Evolutionary conservation across 2,329 filamentous ascomycete species (phyloP).

Genomic region (Talaromyces albobiverticillius): DNA sequence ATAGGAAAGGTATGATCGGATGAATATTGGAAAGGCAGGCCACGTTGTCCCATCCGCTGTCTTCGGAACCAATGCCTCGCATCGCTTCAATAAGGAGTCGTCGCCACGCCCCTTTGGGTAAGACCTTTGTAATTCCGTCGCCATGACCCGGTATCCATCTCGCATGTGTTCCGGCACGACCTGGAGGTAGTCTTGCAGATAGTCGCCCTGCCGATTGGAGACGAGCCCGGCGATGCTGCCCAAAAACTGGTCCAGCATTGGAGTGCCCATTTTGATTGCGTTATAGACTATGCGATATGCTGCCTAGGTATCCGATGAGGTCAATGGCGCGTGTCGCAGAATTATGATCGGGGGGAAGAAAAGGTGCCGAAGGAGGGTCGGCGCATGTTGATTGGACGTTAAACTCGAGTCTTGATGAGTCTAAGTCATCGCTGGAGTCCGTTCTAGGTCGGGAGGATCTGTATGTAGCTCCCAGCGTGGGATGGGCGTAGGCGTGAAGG

Average conservation of each 20-base stretch:
- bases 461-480: too few species aligned
- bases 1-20: slow-evolving; percentile 77
- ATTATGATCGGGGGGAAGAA: not conserved
- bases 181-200: slow-evolving; percentile 67
- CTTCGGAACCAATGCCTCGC: slow-evolving; percentile 63
- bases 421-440: slow-evolving; percentile 1
- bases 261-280: slow-evolving; percentile 45
- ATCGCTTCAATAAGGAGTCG: slow-evolving; percentile 56
- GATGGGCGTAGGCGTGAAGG: too few species aligned
- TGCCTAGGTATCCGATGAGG: not conserved
- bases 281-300: not conserved
- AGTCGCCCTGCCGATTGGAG: slow-evolving; percentile 60
- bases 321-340: not conserved
- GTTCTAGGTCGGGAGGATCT: too few species aligned
- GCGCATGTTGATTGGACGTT: slow-evolving; percentile 11
- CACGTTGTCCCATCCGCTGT: slow-evolving; percentile 66
- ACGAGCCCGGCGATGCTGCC: slow-evolving; percentile 61
- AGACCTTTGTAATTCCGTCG: slow-evolving; percentile 60
- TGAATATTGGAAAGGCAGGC: slow-evolving; percentile 74
- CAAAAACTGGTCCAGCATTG: slow-evolving; percentile 67
- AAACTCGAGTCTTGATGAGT: too few species aligned
- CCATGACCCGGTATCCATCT: slow-evolving; percentile 65
- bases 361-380: not conserved
- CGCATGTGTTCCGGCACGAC: slow-evolving; percentile 67
- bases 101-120: slow-evolving; percentile 55